phyloP scores from a whole-genome alignment of 2,329 filamentous ascomycete genomes.

The Aspergillus nomiae region DNA sequence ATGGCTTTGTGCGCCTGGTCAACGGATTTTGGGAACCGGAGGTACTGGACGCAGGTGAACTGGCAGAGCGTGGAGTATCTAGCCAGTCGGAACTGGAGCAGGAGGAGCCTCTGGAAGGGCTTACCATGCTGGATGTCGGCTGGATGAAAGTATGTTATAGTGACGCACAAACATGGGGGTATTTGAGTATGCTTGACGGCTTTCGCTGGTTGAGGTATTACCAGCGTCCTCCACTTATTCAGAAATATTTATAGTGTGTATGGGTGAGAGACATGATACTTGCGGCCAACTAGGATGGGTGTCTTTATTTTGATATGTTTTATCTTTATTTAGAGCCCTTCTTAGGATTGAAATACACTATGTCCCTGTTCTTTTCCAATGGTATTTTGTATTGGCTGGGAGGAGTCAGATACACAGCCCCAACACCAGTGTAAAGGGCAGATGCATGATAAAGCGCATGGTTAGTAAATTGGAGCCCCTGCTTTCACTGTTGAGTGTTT shows the following conservation, averaged over 20 bases:
- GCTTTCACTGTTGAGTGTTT: not conserved
- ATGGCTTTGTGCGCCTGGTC: conserved; percentile 15
- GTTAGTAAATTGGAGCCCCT: no score
- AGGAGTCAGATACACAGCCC: no score
- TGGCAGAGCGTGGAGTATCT: not conserved
- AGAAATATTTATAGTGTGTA: not conserved
- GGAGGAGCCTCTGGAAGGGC: conserved; percentile 16
- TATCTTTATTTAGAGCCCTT: not conserved
- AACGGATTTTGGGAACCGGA: conserved; percentile 15
- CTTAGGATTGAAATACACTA: not conserved
- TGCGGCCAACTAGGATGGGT: not conserved
- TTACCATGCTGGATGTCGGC: conserved; percentile 17
- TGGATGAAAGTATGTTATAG: conserved; percentile 20
- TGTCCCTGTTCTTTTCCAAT: not conserved
- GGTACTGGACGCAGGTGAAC: conserved; percentile 1
- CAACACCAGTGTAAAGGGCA: no score
- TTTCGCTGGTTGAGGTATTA: conserved; percentile 17
- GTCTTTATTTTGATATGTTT: not conserved
- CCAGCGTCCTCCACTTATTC: not conserved
- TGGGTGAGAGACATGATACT: not conserved
- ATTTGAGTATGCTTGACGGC: conserved; percentile 4
- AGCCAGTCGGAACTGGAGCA: not conserved
- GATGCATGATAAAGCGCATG: no score
- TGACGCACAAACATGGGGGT: conserved; percentile 5
- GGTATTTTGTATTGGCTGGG: no score